phyloP scores from a whole-genome alignment of 2,329 filamentous ascomycete genomes.

The Bipolaris gigantea region DNA sequence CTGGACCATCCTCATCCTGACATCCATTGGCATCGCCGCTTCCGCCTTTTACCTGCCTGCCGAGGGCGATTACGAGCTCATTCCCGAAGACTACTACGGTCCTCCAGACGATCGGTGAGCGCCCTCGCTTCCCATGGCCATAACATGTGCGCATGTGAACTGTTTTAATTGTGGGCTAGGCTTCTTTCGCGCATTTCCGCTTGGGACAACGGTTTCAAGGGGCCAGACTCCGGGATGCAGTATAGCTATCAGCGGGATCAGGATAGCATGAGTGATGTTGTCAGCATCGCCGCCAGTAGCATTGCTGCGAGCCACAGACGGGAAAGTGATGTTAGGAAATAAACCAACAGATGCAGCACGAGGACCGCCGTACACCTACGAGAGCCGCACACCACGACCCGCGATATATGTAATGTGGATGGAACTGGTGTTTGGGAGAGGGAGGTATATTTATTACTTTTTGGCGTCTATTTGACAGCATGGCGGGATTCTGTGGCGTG shows the following conservation, averaged over 20 bases:
- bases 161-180: constrained; percentile 31
- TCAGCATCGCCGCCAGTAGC: constrained; percentile 13
- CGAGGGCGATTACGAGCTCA: constrained; percentile 86
- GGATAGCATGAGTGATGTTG: constrained; percentile 25
- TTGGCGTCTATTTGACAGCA: constrained; percentile 1
- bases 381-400: neutral
- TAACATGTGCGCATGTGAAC: constrained; percentile 1
- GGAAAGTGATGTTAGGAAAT: constrained; percentile 10
- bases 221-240: constrained; percentile 18
- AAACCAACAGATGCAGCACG: neutral
- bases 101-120: constrained; percentile 43
- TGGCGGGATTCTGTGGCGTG: neutral
- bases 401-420: constrained; percentile 1
- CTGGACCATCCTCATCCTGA: constrained; percentile 59
- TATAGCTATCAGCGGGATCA: constrained; percentile 27
- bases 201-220: constrained; percentile 42
- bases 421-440: neutral
- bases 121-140: neutral
- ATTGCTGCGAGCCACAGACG: constrained; percentile 13
- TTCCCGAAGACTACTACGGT: constrained; percentile 47
- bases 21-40: constrained; percentile 61
- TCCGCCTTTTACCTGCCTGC: constrained; percentile 72
- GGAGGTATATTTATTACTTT: constrained; percentile 2
- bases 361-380: neutral
- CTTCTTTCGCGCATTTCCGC: constrained; percentile 39